Evolutionary conservation across 2,329 filamentous ascomycete species (phyloP).

Genomic region (Septoria linicola): DNA sequence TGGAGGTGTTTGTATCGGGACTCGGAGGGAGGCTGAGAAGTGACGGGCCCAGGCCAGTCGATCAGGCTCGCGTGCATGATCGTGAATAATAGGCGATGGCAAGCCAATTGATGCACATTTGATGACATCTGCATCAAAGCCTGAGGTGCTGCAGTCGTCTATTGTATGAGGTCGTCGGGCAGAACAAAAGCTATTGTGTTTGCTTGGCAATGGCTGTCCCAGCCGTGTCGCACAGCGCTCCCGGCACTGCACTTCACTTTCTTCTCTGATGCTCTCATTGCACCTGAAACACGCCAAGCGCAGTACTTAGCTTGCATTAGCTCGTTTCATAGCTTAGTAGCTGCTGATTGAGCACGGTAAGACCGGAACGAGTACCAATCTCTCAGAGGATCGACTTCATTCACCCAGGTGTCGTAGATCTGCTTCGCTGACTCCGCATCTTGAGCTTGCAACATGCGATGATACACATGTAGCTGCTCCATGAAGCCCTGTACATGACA

Average conservation of each 20-base stretch:
- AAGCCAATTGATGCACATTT: neutral
- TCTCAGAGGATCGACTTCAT: slow-evolving; percentile 37
- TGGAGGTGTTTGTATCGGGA: neutral
- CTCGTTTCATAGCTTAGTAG: slow-evolving; percentile 25
- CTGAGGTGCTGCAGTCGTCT: neutral
- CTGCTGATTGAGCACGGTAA: slow-evolving; percentile 21
- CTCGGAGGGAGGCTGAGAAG: neutral
- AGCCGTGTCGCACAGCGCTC: neutral
- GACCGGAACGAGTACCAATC: slow-evolving; percentile 39
- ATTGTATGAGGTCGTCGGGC: neutral
- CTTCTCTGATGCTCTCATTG: neutral
- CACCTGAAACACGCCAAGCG: neutral
- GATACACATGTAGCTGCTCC: slow-evolving; percentile 79
- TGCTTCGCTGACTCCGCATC: slow-evolving; percentile 26
- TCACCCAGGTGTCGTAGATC: slow-evolving; percentile 40
- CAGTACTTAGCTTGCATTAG: slow-evolving; percentile 15
- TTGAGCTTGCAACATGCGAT: slow-evolving; percentile 61
- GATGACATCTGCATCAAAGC: neutral
- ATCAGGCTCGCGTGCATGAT: neutral
- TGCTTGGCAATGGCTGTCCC: neutral
- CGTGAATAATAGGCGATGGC: neutral
- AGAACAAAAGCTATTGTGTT: neutral
- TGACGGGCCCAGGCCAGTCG: neutral
- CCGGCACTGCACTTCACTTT: slow-evolving; percentile 2
- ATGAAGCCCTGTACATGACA: slow-evolving; percentile 65